phyloP scores from a whole-genome alignment of 208 protist genomes.

The Endotrypanum monterogeii region DNA sequence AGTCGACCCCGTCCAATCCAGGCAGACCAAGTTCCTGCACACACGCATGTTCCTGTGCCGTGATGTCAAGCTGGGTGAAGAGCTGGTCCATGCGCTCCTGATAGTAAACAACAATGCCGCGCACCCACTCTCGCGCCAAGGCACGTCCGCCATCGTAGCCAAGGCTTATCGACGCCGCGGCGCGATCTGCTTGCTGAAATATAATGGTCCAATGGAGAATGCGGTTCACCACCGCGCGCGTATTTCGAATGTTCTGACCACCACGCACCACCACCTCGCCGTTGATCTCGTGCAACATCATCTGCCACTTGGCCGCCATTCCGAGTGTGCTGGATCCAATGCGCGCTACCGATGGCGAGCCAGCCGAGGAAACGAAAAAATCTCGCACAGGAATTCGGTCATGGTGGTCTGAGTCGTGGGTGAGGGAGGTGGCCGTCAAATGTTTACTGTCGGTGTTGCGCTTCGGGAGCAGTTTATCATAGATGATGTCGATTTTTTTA shows the following conservation, averaged over 20 bases:
- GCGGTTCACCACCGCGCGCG: conserved; percentile 21
- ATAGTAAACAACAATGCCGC: conserved; percentile 27
- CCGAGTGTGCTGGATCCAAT: background rate
- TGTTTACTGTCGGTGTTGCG: background rate
- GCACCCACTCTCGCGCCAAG: conserved; percentile 23
- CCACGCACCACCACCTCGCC: conserved; percentile 33
- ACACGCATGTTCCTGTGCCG: conserved; percentile 7
- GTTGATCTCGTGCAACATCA: conserved; percentile 34
- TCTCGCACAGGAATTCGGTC: background rate
- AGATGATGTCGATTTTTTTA: conserved; percentile 17
- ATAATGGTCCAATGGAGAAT: conserved; percentile 25
- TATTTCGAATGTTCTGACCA: conserved; percentile 33
- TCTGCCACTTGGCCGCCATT: conserved; percentile 10
- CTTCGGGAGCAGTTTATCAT: conserved; percentile 15
- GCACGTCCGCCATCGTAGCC: conserved; percentile 7
- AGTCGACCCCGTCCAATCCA: conserved; percentile 7
- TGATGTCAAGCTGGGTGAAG: conserved; percentile 19
- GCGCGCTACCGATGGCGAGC: conserved; percentile 5
- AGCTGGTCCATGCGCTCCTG: conserved; percentile 18
- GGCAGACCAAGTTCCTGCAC: background rate
- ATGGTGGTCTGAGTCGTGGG: background rate
- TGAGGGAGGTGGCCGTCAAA: background rate
- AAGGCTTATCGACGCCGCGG: background rate
- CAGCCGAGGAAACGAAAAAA: conserved; percentile 6
- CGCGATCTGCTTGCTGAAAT: background rate